Evolutionary conservation across 1,284 basidiomycete species (phyloP).

Genomic region (Vanrija sp.): DNA sequence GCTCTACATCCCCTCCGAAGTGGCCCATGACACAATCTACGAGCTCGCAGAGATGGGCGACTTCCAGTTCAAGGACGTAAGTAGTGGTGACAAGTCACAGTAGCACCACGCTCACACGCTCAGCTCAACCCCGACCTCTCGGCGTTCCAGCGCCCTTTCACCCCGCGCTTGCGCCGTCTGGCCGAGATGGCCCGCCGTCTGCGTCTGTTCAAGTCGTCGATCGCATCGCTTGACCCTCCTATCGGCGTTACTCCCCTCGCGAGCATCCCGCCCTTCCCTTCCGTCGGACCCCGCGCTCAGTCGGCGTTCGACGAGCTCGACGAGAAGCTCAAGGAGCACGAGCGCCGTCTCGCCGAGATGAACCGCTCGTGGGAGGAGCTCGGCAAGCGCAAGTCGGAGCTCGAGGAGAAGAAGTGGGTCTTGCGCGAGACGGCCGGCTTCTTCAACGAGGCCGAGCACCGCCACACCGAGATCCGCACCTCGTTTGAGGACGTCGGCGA

Average conservation of each 20-base stretch:
- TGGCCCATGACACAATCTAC: conserved; percentile 91
- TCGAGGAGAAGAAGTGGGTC: conserved; percentile 90
- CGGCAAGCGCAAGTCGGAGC: conserved; percentile 78
- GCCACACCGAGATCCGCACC: conserved; percentile 71
- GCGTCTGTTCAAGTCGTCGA: conserved; percentile 83
- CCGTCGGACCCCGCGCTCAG: conserved; percentile 82
- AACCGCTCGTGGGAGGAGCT: conserved; percentile 89
- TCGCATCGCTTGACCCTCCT: conserved; percentile 65
- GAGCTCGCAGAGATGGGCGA: conserved; percentile 93
- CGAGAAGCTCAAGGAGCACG: conserved; percentile 80
- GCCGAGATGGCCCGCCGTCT: conserved; percentile 95
- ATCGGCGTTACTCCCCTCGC: conserved; percentile 76
- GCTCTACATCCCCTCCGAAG: conserved; percentile 95
- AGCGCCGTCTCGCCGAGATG: conserved; percentile 82
- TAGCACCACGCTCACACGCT: not conserved
- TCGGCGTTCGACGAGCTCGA: conserved; percentile 93
- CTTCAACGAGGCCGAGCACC: conserved; percentile 84
- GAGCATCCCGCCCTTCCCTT: conserved; percentile 75
- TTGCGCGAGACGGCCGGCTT: conserved; percentile 93
- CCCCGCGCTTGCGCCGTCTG: conserved; percentile 87
- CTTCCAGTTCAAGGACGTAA: conserved; percentile 95
- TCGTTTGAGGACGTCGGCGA: conserved; percentile 76
- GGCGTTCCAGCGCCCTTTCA: conserved; percentile 97
- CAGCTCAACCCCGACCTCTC: conserved; percentile 93
- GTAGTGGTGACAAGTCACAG: conserved; percentile 28